These are phyloP conservation scores for Penicillium atrosanguineum DNA, from an alignment of 495 filamentous ascomycete genomes.

Conservation along the genomic window DNA sequence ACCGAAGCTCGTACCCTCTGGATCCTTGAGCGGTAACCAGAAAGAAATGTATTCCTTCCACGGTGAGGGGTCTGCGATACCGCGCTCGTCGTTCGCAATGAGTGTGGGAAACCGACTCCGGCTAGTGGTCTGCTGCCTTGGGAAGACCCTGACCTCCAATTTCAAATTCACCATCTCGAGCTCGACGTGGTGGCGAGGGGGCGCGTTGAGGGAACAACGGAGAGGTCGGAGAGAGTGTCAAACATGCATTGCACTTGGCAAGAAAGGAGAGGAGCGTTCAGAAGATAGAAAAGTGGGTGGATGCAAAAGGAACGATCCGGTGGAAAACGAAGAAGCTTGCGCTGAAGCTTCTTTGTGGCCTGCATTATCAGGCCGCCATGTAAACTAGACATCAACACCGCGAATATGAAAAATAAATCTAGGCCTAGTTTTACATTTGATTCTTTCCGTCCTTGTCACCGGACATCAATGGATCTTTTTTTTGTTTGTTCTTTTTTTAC, in stretches of 20 bases:
- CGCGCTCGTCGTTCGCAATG: constrained; percentile 5
- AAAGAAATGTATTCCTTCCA: constrained; percentile 28
- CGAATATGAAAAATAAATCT: too few relatives aligned
- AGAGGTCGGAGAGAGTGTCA: not conserved
- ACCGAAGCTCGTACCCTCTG: constrained; percentile 32
- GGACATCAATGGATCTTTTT: too few relatives aligned
- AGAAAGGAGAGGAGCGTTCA: too few relatives aligned
- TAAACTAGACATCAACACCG: too few relatives aligned
- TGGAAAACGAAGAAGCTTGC: too few relatives aligned
- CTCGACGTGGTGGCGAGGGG: not conserved
- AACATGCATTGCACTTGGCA: not conserved
- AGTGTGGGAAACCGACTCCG: constrained; percentile 11
- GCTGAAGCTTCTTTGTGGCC: too few relatives aligned
- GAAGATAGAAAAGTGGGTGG: too few relatives aligned
- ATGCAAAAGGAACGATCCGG: too few relatives aligned
- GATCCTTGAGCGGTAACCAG: constrained; percentile 27
- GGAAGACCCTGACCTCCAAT: constrained; percentile 35
- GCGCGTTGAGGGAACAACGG: not conserved
- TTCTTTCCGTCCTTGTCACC: too few relatives aligned
- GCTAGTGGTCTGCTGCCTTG: constrained; percentile 24
- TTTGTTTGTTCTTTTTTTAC: too few relatives aligned
- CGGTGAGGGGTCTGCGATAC: constrained; percentile 8
- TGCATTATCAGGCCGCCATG: too few relatives aligned
- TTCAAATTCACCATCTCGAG: constrained; percentile 36
- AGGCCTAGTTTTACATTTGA: too few relatives aligned